Base-by-base conservation (phyloP, 169 alveolate species). In the Eimeria necatrix region DNA sequence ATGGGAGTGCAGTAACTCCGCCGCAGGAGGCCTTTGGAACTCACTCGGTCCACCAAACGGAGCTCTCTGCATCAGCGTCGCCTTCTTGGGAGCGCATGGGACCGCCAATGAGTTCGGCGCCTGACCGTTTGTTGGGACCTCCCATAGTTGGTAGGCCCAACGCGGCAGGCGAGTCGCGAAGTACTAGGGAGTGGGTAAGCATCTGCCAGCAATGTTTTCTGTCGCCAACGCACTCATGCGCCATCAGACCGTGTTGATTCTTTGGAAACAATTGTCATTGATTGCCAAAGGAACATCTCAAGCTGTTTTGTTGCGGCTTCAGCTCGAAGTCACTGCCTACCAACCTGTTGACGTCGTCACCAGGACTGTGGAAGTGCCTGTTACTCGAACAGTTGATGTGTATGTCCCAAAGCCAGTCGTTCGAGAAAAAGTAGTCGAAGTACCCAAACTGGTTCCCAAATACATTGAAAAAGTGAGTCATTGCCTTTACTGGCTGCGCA, bases 321-420 rank as follows among this genome's bases (percentile, higher is more conserved):
- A 94, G 98, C 98, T 97, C 52, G 98, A 98, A 14, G 98, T 97
- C 46, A 97, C 98, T 26, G 98, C 98, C 68, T 97, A 97, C 95
- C 98, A 97, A 83, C 98, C 98, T 22, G 98, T 97, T n/a, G 98
- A 97, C 92, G 91, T 90, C 20, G 95, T 84, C 64, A 87, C 94
- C 59, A 74, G 78, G 89, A 88, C 94, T 2, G 95, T 94, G 16
- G 96, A 94, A 74, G 95, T 94, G 86, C 96, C 96, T 24, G 87
- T 84, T 12, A 68, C 85, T 24, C 80, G 91, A 6, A 64, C 80
- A 1, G 94, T 94, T 24, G 94, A 94, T 60, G 91, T 78, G 4
- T 61, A 68, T 24, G 96, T 94, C n/a, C 97, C 97, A 56, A 97
- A 96, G 95, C 97, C 98, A 7, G 97, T 97, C 26, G 95, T 97